Base-by-base conservation (phyloP, 2,329 filamentous ascomycete genomes). In the Penicillium polonicum region DNA sequence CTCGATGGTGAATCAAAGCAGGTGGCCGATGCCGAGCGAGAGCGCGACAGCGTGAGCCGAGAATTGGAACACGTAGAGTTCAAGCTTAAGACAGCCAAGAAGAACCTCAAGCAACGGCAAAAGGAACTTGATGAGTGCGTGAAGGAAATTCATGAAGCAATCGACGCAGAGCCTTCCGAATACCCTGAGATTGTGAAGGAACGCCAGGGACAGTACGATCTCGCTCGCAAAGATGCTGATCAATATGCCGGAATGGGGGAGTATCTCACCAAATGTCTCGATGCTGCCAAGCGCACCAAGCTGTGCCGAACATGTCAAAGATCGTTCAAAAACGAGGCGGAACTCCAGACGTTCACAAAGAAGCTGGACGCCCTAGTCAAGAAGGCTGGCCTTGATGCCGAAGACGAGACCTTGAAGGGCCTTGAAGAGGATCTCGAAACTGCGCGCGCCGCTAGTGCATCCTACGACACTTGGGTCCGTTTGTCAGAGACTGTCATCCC, bases 51-150 rank as follows among this genome's bases (percentile, higher is more conserved):
- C 39, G 81, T 85, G 2, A 85, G 83, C 62, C 84, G 89, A 63
- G 89, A 92, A 66, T 81, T 93, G 31, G 88, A 91, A 67, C 88
- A 92, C 63, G 77, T 91, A 12, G 88, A 92, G 60, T 91, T 86
- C 72, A 87, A 85, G 67, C 78, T 95, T 35, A 87, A 85, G 45
- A 87, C 81, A 46, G 77, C 82, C 25, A 85, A 85, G 44, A 85
- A 86, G n/a, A 84, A 84, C 13, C 78, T 88, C 27, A 85, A 83
- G 63, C 84, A 85, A 68, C 88, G 88, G 64, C 79, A 83, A 15
- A 77, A 82, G 31, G 88, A 92, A 58, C 79, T 85, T 42, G 78
- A 84, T 38, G 79, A 79, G 31, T 88, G 85, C 69, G 84, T 89
- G 59, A 77, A 82, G 38, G 81, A 84, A 25, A 83, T 91, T 48